phyloP scores from a whole-genome alignment of 495 filamentous ascomycete species.

The Chaetomidium leptoderma region DNA sequence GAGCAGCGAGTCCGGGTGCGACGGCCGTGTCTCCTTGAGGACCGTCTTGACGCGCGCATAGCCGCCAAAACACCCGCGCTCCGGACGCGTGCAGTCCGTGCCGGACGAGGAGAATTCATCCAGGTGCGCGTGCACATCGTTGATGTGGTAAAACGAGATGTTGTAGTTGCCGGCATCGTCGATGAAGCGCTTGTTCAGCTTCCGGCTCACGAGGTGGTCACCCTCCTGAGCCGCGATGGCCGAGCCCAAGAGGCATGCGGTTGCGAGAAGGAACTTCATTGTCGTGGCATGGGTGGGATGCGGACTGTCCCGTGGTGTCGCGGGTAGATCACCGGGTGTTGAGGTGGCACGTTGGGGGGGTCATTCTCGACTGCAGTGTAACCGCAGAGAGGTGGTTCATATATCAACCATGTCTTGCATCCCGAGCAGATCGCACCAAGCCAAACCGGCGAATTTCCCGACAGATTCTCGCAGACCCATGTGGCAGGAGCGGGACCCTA shows the following conservation, averaged over 20 bases:
- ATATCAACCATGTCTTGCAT: neutral
- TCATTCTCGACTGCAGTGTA: neutral
- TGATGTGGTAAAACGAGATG: constrained; percentile 59
- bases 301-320: neutral
- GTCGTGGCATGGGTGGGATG: neutral
- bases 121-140: constrained; percentile 58
- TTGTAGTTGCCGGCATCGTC: constrained; percentile 52
- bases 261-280: constrained; percentile 10
- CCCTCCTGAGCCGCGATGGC: constrained; percentile 18
- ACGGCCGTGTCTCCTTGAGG: constrained; percentile 46
- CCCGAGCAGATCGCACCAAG: neutral
- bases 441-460: neutral
- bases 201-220: constrained; percentile 41
- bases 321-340: neutral
- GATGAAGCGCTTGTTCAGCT: constrained; percentile 47
- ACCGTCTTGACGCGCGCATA: constrained; percentile 53
- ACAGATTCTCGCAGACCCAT: neutral
- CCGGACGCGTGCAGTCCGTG: constrained; percentile 48
- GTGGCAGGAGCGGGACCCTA: neutral
- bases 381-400: neutral
- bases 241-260: constrained; percentile 10
- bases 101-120: constrained; percentile 54
- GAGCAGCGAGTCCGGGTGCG: constrained; percentile 50
- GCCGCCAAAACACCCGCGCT: constrained; percentile 54
- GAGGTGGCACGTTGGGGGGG: neutral